Base-by-base conservation (phyloP, 129 eudicot species). In the Chrysanthemum lavandulifolium region DNA sequence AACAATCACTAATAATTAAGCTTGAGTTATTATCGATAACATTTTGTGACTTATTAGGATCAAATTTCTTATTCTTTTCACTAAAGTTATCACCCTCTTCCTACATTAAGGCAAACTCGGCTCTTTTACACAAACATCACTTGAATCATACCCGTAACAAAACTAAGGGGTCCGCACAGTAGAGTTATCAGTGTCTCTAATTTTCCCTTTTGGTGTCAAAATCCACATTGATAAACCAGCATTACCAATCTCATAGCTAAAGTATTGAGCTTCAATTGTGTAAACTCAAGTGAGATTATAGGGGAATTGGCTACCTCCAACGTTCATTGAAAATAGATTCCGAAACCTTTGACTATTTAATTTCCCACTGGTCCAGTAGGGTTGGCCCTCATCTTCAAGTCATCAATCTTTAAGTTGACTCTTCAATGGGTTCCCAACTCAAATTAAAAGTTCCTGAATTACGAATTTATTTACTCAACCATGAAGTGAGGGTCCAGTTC, bases 1-100 rank as follows among this genome's bases (percentile, higher is more conserved):
- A 76, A 62, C 88, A 87, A 53, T 87, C 88, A 67, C 88, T 71
- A 56, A 73, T 14, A 69, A 82, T 76, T 49, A 76, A 45, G 70
- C 75, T 78, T 12, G 80, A 15, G 61, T 47, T 81, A 3, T 15
- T 13, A 53, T 79, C 73, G 14, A 43, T 52, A 56, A 0, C 6
- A 36, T 7, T 80, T 31, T 27, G 9, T 40, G 60, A 45, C 63
- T 2, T 50, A 19, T 10, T 12, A 6, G 55, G 69, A 69, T 4
- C 19, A 69, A 77, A 77, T 10, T 31, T 71, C 3, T 56, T 79
- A 0, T 67, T 76, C 45, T 21, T 18, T 10, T 31, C 13, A 51
- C 27, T 67, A 27, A 76, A 72, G 56, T 48, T 45, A 27, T 58
- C 72, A 12, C 13, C n/a, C 10, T 45, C 18, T 43, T 68, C 23